Conservation (phyloP, 192 early-diverging fungal species). For the Umbelopsis ramanniana region DNA sequence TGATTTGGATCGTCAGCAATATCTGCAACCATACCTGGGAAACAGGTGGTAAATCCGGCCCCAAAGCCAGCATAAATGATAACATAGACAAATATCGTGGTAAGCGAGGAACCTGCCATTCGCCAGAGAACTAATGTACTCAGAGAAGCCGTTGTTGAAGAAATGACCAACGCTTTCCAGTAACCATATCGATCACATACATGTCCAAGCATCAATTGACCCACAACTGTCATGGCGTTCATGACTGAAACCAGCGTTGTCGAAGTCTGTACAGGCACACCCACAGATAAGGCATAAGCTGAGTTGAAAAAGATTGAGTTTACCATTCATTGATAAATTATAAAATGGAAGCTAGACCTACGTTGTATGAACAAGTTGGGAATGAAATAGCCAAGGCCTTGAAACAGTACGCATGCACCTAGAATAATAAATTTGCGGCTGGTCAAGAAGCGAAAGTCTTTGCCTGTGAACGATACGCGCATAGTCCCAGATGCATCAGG, state of each 20-base stretch:
- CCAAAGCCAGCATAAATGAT: constrained; percentile 2
- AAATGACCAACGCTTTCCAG: background rate
- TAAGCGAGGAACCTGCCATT: background rate
- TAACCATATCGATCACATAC: constrained; percentile 25
- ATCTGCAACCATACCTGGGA: constrained; percentile 18
- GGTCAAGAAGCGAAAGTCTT: constrained; percentile 18
- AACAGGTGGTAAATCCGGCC: constrained; percentile 17
- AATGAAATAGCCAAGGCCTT: constrained; percentile 24
- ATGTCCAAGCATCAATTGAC: constrained; percentile 5
- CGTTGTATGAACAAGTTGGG: constrained; percentile 28
- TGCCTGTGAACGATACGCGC: background rate
- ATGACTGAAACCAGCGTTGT: constrained; percentile 14
- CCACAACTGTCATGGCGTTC: constrained; percentile 23
- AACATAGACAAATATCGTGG: constrained; percentile 3
- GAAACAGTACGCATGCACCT: background rate
- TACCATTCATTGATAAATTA: background rate
- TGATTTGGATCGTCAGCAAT: background rate
- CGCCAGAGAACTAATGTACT: constrained; percentile 20
- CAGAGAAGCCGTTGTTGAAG: background rate
- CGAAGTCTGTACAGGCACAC: background rate
- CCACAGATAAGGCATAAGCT: constrained; percentile 21
- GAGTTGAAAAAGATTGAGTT: background rate
- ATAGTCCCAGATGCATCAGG: constrained; percentile 18
- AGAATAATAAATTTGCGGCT: constrained; percentile 10
- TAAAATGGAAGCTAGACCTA: background rate